Conservation (phyloP, 345 rosid genomes). For the Gossypium rotundifolium region DNA sequence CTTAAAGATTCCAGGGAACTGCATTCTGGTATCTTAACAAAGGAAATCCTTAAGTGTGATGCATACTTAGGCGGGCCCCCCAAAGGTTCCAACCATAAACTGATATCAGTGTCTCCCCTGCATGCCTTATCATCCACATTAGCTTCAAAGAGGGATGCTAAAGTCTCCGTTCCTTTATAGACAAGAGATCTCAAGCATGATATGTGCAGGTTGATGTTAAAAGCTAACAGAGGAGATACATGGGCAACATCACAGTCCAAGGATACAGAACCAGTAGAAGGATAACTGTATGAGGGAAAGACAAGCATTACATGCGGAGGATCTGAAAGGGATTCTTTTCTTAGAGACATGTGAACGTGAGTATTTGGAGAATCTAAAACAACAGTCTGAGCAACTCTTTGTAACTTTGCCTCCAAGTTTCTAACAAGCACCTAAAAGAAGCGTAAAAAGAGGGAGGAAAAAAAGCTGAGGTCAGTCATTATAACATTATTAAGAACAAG, state of each 20-base stretch:
- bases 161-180: slow-evolving; percentile 45
- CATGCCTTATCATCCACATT: slow-evolving; percentile 32
- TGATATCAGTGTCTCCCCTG: slow-evolving; percentile 31
- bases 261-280: slow-evolving; percentile 17
- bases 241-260: slow-evolving; percentile 55
- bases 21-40: slow-evolving; percentile 88
- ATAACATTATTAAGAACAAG: neutral
- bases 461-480: neutral
- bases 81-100: slow-evolving; percentile 52
- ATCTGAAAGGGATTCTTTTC: slow-evolving; percentile 14
- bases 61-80: slow-evolving; percentile 56
- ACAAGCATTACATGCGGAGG: slow-evolving; percentile 39
- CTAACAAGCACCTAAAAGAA: slow-evolving; percentile 48
- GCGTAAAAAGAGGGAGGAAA: too few relatives aligned
- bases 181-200: slow-evolving; percentile 68
- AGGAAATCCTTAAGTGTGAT: slow-evolving; percentile 81
- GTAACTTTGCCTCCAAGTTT: slow-evolving; percentile 42
- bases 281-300: slow-evolving; percentile 51
- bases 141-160: slow-evolving; percentile 53
- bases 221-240: slow-evolving; percentile 75
- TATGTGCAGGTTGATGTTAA: slow-evolving; percentile 71
- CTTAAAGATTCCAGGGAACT: slow-evolving; percentile 62
- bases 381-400: slow-evolving; percentile 61
- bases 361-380: slow-evolving; percentile 72
- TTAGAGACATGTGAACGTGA: slow-evolving; percentile 11